Evolutionary conservation across 768 basidiomycete species (phyloP), one percentile per base, ranked within the genome.

Genomic region (Amanita brunnescens): DNA sequence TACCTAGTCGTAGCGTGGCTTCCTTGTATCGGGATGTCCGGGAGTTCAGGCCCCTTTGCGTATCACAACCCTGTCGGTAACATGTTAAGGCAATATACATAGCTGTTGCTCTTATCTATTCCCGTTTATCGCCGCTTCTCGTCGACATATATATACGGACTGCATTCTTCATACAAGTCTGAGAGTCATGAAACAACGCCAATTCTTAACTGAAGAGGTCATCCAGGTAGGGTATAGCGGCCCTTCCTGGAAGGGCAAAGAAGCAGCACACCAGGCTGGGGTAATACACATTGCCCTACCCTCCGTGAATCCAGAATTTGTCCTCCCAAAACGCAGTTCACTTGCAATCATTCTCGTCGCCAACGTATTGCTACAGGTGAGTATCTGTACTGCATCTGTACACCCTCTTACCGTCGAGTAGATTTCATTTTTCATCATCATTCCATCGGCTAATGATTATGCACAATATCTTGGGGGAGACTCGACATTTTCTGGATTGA

Each of bases 401-500:
- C 14, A 43, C 23, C 30, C 4, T 6, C 20, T 43, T 5, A 14
- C 32, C 10, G 30, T 24, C n/a, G 4, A 16, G 30, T 43, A 85
- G 84, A 58, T 81, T 5, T 77, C 80, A 0, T 85, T 86, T 66
- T 86, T 84, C 62, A 76, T 85, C 49, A 70, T 83, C 37, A 79
- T 87, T 2, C 80, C 83, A 2, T 82, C 84, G 0, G 79, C 82
- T 1, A 78, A 76, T 58, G 68, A 71, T 45, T 85, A 87, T 57
- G 78, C 81, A 0, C 71, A 78, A 53, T 68, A 76, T 55, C 68
- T 86, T 8, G 83, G 83, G 21, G 85, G 84, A n/a, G 75, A 68
- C 14, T 69, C 80, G n/a, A 81, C 79, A 0, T 87, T 87, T 60
- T 80, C 83, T 37, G 83, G 84, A 45, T 58, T 87, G 6, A 75